A percentile compares a stretch with the other conserved stretches of the same genome.
Evolutionary conservation across 116 monocot species (phyloP).

Genomic region (Posidonia oceanica): DNA sequence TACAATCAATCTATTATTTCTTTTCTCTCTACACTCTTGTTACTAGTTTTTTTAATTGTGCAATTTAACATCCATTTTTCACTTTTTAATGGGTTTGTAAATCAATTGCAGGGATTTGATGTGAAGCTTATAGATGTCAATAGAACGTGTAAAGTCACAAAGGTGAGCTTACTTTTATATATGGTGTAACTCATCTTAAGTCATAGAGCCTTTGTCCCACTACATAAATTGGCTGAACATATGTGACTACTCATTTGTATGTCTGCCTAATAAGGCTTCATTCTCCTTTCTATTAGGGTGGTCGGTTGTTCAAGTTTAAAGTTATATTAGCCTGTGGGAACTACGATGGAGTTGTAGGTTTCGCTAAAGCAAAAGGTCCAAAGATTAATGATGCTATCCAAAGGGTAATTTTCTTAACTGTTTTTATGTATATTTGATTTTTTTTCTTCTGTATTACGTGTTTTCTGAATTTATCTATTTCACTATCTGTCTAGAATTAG

Average conservation of each 20-base stretch:
- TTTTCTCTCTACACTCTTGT: too few species aligned
- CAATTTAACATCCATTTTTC: background rate
- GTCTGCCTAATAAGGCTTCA: background rate
- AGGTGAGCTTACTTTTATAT: constrained; percentile 33
- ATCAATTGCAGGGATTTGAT: constrained; percentile 78
- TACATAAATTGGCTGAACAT: too few species aligned
- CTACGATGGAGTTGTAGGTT: constrained; percentile 21
- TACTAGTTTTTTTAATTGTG: background rate
- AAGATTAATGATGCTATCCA: constrained; percentile 19
- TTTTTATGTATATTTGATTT: background rate
- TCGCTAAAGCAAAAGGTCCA: constrained; percentile 25
- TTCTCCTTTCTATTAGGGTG: constrained; percentile 9
- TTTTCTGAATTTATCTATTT: background rate
- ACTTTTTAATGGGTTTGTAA: constrained; percentile 1
- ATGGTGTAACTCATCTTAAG: background rate
- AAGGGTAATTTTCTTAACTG: constrained; percentile 13
- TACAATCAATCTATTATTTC: too few species aligned
- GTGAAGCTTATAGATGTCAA: constrained; percentile 96
- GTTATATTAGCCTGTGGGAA: constrained; percentile 27
- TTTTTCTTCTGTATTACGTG: background rate
- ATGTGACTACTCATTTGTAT: background rate
- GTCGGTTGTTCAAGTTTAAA: constrained; percentile 19
- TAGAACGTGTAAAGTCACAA: constrained; percentile 90
- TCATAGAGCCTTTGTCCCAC: too few species aligned
- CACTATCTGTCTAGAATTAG: too few species aligned